phyloP scores from a whole-genome alignment of 2,329 filamentous ascomycete species.

The Ophiosphaerella korrae region DNA sequence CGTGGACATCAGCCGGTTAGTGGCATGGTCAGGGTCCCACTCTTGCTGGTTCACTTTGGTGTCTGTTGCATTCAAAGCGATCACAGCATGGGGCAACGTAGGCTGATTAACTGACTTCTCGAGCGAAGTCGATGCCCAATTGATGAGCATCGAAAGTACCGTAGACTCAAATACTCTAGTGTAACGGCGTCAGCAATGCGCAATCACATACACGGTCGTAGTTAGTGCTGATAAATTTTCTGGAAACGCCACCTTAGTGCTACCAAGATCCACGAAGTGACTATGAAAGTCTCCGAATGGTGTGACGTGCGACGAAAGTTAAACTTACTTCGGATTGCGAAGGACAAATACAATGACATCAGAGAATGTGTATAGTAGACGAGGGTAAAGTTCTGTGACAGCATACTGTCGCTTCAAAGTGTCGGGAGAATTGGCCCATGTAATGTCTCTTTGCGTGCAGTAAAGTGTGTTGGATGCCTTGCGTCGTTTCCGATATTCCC shows the following conservation, averaged over 20 bases:
- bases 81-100: constrained; percentile 59
- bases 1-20: constrained; percentile 41
- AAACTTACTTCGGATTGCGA: constrained; percentile 45
- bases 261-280: no score
- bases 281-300: no score
- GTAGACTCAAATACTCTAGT: constrained; percentile 4
- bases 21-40: constrained; percentile 53
- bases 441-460: constrained; percentile 34
- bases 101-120: constrained; percentile 55
- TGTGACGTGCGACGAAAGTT: no score
- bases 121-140: constrained; percentile 6
- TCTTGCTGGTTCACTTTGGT: constrained; percentile 41
- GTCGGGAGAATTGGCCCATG: constrained; percentile 7
- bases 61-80: constrained; percentile 57
- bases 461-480: constrained; percentile 43
- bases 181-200: no score
- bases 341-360: constrained; percentile 51
- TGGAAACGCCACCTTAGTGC: background rate
- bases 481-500: background rate
- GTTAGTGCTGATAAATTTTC: no score
- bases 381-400: constrained; percentile 48
- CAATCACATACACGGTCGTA: no score
- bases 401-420: constrained; percentile 41
- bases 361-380: constrained; percentile 50
- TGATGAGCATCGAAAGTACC: background rate